Evolutionary conservation across 2,329 filamentous ascomycete genomes (phyloP), one percentile per base, ranked within the genome.

Genomic region (Beauveria caledonica): DNA sequence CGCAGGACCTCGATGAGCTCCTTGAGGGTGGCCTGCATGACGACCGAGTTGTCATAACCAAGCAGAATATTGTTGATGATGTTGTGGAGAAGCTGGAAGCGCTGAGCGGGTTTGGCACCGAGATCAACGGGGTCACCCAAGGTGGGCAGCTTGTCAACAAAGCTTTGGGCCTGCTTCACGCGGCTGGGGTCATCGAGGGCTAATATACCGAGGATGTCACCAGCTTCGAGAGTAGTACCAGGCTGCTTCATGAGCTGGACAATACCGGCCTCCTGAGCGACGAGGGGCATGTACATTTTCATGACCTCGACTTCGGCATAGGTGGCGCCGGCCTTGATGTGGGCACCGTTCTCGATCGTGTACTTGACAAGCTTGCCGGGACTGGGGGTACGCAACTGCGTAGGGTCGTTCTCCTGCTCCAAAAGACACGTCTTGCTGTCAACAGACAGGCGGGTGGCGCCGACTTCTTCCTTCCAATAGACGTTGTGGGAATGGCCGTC

Each of bases 201-300:
- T 27, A 99, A 84, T 65, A 99, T 97, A 78, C 92, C 94, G n/a
- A 99, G 85, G 63, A 99, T 97, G 72, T 99, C 94, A 75, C 94
- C 94, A 71, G 94, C 94, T 75, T 97, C 92, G 52, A 99, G 88
- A 19, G 92, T 95, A n/a, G 94, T 90, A 73, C 94, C 94, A 64
- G 94, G 94, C 78, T 97, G 94, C 85, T 99, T 99, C 81, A 99
- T 96, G 69, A 99, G 85, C 78, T 97, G 94, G 60, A 99, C 93
- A 59, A 96, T 84, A 80, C 94, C 94, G 68, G 96, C 94, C 74
- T 99, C 94, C 72, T 92, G 88, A 3, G 94, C 90, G 63, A 99
- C 84, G 60, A 99, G 82, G 70, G 94, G 94, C 94, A 99, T 99
- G 83, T 97, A 97, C 94, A 99, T 99, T 84, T 99, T 99, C 94